These are phyloP conservation scores for Cercospora brassicicola DNA, from an alignment of 2,329 filamentous ascomycete species.

Conservation along the genomic window DNA sequence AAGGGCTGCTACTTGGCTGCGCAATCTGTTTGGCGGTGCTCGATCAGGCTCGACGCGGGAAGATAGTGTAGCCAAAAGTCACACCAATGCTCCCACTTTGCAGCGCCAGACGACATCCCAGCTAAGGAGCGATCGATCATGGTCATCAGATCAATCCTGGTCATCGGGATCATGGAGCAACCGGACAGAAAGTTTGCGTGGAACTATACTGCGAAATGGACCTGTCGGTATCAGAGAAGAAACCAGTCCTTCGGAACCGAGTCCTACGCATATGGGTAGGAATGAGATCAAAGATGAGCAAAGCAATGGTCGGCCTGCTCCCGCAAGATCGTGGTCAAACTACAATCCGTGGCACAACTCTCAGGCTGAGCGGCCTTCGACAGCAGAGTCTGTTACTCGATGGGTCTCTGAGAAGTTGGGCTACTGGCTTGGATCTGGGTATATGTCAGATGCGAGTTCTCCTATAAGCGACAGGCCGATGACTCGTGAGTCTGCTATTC, in stretches of 20 bases:
- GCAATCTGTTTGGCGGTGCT: not conserved
- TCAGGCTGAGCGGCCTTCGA: not conserved
- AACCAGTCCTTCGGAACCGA: not conserved
- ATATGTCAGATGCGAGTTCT: not conserved
- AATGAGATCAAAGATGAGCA: not conserved
- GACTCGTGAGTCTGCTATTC: not conserved
- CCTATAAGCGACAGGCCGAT: not conserved
- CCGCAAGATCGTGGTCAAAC: not conserved
- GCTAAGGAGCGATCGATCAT: not conserved
- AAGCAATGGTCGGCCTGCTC: not conserved
- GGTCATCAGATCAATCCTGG: not conserved
- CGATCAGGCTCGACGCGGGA: not conserved
- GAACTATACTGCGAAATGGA: not conserved
- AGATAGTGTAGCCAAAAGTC: not conserved
- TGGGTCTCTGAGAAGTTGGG: not conserved
- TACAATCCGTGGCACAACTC: not conserved
- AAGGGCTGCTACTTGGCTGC: not conserved
- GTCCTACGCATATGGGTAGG: not conserved
- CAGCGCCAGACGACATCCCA: not conserved
- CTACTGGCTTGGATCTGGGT: not conserved
- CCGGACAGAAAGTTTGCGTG: not conserved
- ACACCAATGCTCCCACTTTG: not conserved
- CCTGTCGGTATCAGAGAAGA: conserved; percentile 4
- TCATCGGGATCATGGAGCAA: not conserved
- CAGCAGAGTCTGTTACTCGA: not conserved